Percentiles rank a stretch among this genome's conserved stretches.
These are phyloP conservation scores for Diatrype stigma DNA, from an alignment of 2,329 filamentous ascomycete genomes.

Conservation along the genomic window DNA sequence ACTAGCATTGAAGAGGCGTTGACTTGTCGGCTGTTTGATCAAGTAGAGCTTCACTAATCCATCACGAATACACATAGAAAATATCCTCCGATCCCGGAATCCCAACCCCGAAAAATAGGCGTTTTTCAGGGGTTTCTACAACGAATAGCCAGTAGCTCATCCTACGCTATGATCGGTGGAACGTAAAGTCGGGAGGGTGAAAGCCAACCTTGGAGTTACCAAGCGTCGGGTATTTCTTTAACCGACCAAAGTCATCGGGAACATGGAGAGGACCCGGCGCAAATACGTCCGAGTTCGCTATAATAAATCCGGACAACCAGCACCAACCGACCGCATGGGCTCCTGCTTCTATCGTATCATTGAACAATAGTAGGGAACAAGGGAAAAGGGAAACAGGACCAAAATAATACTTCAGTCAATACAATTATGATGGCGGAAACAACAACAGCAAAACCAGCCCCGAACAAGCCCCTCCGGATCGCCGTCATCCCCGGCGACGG, in stretches of 20 bases:
- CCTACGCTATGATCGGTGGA: neutral
- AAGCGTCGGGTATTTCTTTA: neutral
- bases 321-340: too few species aligned
- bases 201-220: neutral
- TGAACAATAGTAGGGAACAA: too few species aligned
- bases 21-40: too few species aligned
- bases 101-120: neutral
- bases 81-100: neutral
- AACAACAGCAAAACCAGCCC: neutral
- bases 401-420: too few species aligned
- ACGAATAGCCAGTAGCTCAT: neutral
- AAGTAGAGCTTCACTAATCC: too few species aligned
- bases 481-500: constrained; percentile 67
- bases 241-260: neutral
- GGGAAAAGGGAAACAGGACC: too few species aligned
- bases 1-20: too few species aligned
- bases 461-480: constrained; percentile 33
- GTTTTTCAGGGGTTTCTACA: neutral
- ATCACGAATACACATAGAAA: too few species aligned
- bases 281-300: neutral
- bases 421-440: neutral
- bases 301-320: neutral
- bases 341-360: too few species aligned
- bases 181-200: neutral
- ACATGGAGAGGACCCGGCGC: neutral